Conservation (phyloP, 768 basidiomycete genomes). For the Mycena belliarum region DNA sequence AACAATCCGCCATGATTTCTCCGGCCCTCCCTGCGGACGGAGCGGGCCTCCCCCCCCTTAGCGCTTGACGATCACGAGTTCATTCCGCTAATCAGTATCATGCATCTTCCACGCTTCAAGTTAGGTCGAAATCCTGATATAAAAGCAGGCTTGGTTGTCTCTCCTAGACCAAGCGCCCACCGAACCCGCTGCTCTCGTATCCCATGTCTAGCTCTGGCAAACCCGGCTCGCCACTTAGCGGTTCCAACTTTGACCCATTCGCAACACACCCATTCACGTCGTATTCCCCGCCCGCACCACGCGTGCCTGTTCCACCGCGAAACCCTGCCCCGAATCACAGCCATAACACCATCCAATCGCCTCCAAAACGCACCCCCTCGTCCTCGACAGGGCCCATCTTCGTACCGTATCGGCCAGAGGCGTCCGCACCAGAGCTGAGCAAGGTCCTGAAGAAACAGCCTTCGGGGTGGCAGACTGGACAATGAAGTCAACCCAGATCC, state of each 20-base stretch:
- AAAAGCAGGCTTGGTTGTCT: slow-evolving; percentile 14
- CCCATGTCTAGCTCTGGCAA: slow-evolving; percentile 4
- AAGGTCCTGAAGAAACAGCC: slow-evolving; percentile 18
- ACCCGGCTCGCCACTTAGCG: slow-evolving; percentile 18
- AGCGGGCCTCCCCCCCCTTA: slow-evolving; percentile 4
- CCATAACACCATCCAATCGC: neutral
- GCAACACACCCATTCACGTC: slow-evolving; percentile 22
- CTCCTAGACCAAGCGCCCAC: neutral
- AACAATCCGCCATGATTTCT: slow-evolving; percentile 12
- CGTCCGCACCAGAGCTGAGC: slow-evolving; percentile 14
- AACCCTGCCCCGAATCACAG: slow-evolving; percentile 11
- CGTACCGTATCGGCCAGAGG: slow-evolving; percentile 17
- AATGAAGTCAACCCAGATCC: too few relatives aligned
- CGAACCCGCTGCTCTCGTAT: neutral
- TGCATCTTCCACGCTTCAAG: slow-evolving; percentile 3
- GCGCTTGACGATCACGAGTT: slow-evolving; percentile 13
- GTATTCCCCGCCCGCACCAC: slow-evolving; percentile 15
- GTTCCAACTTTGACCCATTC: slow-evolving; percentile 20
- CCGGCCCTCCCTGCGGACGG: slow-evolving; percentile 3
- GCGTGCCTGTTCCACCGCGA: slow-evolving; percentile 6
- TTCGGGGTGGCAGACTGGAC: slow-evolving; percentile 1
- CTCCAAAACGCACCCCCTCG: slow-evolving; percentile 11
- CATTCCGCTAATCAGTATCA: slow-evolving; percentile 14
- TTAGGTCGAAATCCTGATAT: slow-evolving; percentile 3
- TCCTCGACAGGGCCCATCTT: slow-evolving; percentile 14